A percentile compares a stretch with the other conserved stretches of the same genome.
phyloP scores from a whole-genome alignment of 495 filamentous ascomycete species.

The Lasiosphaeriaceae sp. region DNA sequence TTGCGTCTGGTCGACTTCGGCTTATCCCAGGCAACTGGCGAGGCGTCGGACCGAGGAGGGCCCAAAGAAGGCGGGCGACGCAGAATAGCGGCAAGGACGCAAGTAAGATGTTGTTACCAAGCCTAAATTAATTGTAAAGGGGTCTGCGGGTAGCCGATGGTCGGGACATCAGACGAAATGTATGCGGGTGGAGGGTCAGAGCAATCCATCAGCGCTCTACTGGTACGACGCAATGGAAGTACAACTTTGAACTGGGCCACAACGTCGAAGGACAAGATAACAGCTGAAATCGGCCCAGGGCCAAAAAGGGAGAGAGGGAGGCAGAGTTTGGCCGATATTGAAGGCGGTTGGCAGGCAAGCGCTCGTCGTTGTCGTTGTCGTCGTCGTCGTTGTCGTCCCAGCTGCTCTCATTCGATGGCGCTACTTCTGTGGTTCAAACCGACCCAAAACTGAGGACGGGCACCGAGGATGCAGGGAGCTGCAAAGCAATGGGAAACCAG shows the following conservation, averaged over 20 bases:
- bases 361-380: too few species aligned
- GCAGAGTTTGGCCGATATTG: not conserved
- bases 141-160: slow-evolving; percentile 6
- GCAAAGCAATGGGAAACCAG: not conserved
- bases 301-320: not conserved
- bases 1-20: not conserved
- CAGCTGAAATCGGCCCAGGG: not conserved
- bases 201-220: slow-evolving; percentile 9
- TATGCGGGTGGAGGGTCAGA: slow-evolving; percentile 4
- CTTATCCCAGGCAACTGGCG: not conserved
- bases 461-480: not conserved
- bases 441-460: too few species aligned
- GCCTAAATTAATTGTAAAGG: slow-evolving; percentile 10
- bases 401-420: too few species aligned
- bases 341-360: too few species aligned
- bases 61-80: not conserved
- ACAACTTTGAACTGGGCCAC: not conserved
- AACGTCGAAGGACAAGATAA: not conserved
- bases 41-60: not conserved
- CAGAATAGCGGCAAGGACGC: not conserved
- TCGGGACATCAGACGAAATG: slow-evolving; percentile 7
- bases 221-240: slow-evolving; percentile 3
- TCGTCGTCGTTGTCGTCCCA: too few species aligned
- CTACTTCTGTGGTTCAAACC: too few species aligned
- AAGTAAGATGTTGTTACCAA: slow-evolving; percentile 1